Evolutionary conservation across 768 basidiomycete genomes (phyloP).

Genomic region (Tylopilus plumbeoviolaceoides): DNA sequence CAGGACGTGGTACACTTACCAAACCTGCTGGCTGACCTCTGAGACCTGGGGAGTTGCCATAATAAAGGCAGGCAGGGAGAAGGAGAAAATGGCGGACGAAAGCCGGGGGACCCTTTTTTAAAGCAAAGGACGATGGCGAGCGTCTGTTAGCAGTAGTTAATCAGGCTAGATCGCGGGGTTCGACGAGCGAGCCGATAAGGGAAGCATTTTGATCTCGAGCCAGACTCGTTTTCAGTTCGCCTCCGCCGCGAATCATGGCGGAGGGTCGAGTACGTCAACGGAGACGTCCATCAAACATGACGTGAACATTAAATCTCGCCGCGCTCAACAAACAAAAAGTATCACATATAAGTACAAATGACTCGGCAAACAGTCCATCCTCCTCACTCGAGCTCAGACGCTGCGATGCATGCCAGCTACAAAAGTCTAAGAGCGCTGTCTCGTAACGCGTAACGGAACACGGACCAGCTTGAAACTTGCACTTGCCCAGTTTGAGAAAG

Average conservation of each 20-base stretch:
- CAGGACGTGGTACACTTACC: constrained; percentile 40
- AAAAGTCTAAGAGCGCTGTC: constrained; percentile 9
- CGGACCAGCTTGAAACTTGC: constrained; percentile 61
- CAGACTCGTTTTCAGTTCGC: constrained; percentile 21
- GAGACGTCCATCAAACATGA: constrained; percentile 32
- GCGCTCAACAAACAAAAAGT: constrained; percentile 18
- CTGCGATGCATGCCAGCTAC: constrained; percentile 41
- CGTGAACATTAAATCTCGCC: constrained; percentile 27
- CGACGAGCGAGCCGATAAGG: constrained; percentile 36
- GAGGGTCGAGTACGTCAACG: constrained; percentile 30
- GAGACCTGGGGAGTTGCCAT: constrained; percentile 54
- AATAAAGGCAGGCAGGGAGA: constrained; percentile 36
- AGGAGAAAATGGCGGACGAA: constrained; percentile 27
- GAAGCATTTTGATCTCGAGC: constrained; percentile 21
- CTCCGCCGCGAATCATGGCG: constrained; percentile 24
- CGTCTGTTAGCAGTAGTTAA: constrained; percentile 43
- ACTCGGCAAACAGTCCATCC: constrained; percentile 10
- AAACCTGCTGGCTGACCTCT: constrained; percentile 60
- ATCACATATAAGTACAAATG: constrained; percentile 35
- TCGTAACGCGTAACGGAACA: constrained; percentile 14
- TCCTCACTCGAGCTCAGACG: constrained; percentile 8
- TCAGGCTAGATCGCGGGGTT: constrained; percentile 54
- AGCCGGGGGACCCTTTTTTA: constrained; percentile 26
- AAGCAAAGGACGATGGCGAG: constrained; percentile 33
- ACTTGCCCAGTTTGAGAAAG: constrained; percentile 49